These are phyloP conservation scores for Ascochyta clinopodiicola DNA, from an alignment of 2,329 filamentous ascomycete species.

Conservation along the genomic window DNA sequence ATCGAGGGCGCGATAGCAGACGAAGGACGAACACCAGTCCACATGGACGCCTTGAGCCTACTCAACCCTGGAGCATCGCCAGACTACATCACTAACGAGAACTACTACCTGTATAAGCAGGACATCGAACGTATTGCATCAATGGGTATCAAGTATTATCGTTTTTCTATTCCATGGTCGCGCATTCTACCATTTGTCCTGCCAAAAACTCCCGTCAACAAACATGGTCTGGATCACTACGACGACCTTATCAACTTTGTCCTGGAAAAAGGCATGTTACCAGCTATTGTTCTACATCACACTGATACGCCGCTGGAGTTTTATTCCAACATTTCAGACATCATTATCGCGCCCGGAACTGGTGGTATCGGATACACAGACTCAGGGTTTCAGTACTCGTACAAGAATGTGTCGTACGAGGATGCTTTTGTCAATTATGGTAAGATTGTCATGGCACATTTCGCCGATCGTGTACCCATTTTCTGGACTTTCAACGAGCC, in stretches of 20 bases:
- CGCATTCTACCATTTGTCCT: conserved; percentile 61
- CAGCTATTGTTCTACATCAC: conserved; percentile 58
- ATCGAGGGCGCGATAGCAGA: conserved; percentile 44
- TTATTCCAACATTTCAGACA: conserved; percentile 44
- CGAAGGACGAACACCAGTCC: conserved; percentile 34
- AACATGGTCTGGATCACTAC: conserved; percentile 60
- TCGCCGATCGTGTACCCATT: conserved; percentile 58
- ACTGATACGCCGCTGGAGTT: conserved; percentile 58
- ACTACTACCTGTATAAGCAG: conserved; percentile 65
- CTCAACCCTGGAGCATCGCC: conserved; percentile 13
- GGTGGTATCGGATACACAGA: conserved; percentile 36
- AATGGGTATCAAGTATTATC: conserved; percentile 60
- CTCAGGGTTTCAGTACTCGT: conserved; percentile 47
- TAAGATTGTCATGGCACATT: conserved; percentile 60
- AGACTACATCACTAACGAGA: conserved; percentile 53
- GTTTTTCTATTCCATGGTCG: conserved; percentile 61
- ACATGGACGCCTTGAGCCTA: conserved; percentile 26
- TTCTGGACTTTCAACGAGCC: conserved; percentile 65
- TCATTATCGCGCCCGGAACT: conserved; percentile 23
- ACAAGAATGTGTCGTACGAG: conserved; percentile 55
- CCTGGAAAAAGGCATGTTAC: conserved; percentile 58
- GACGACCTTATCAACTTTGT: conserved; percentile 61
- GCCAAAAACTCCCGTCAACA: conserved; percentile 59
- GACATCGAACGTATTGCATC: conserved; percentile 61
- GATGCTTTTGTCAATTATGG: conserved; percentile 62